Conservation (phyloP, 768 basidiomycete genomes). For the Lactifluus pinguis region DNA sequence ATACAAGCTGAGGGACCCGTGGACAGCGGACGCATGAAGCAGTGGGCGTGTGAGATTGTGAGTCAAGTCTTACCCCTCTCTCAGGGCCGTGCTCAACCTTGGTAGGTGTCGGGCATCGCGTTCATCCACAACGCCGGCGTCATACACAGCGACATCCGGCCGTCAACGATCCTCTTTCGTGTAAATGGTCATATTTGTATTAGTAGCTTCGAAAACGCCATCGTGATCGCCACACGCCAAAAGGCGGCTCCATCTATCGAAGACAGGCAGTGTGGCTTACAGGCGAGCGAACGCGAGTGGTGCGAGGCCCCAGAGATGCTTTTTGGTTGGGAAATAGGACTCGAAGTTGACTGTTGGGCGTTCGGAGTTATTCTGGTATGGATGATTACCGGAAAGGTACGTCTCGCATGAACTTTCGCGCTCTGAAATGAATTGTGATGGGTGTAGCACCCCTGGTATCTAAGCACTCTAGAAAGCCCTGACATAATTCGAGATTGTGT, state of each 20-base stretch:
- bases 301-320: constrained; percentile 18
- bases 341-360: constrained; percentile 19
- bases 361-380: constrained; percentile 15
- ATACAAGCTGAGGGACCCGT: constrained; percentile 14
- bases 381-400: constrained; percentile 18
- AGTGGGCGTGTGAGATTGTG: constrained; percentile 18
- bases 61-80: neutral
- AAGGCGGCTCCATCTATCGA: neutral
- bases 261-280: neutral
- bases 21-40: neutral
- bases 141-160: constrained; percentile 16
- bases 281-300: constrained; percentile 10
- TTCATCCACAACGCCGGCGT: constrained; percentile 16
- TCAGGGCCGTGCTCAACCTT: neutral
- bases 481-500: constrained; percentile 6
- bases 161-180: constrained; percentile 14
- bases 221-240: neutral
- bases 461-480: neutral
- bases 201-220: constrained; percentile 13
- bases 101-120: constrained; percentile 12
- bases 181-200: constrained; percentile 18
- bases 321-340: constrained; percentile 15
- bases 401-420: neutral
- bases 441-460: constrained; percentile 7
- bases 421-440: neutral